These are phyloP conservation scores for Vitis rupestris DNA, from an alignment of 164 flowering plant genomes.

Conservation along the genomic window DNA sequence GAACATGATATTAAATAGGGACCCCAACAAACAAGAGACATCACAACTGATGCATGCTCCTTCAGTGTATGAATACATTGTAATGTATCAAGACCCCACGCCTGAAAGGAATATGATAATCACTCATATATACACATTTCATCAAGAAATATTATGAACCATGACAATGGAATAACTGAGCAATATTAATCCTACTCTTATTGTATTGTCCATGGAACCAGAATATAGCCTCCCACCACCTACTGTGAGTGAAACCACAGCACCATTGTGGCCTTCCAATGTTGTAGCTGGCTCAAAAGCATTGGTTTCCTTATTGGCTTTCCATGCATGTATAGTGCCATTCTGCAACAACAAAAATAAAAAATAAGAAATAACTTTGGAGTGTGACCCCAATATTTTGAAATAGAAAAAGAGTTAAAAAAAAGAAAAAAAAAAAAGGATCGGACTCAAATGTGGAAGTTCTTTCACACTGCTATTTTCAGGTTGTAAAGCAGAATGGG, in stretches of 20 bases:
- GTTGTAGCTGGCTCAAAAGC: constrained; percentile 21
- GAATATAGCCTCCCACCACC: constrained; percentile 39
- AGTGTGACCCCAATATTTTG: too few species aligned
- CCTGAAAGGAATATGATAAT: constrained; percentile 15
- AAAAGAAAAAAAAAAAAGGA: too few species aligned
- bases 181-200: constrained; percentile 30
- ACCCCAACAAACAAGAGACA: too few species aligned
- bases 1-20: too few species aligned
- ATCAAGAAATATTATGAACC: neutral
- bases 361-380: neutral
- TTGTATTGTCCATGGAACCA: constrained; percentile 41
- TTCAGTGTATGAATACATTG: constrained; percentile 32
- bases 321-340: constrained; percentile 47
- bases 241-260: constrained; percentile 35
- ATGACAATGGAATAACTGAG: neutral
- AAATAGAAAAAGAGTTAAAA: too few species aligned
- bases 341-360: constrained; percentile 19
- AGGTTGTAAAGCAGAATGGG: too few species aligned
- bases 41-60: too few species aligned
- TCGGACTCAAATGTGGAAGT: too few species aligned
- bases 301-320: constrained; percentile 4
- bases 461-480: too few species aligned
- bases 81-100: constrained; percentile 37
- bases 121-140: too few species aligned
- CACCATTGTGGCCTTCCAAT: constrained; percentile 31